Conservation (phyloP, 2,329 filamentous ascomycete species). For the Microthyrium microscopicum region DNA sequence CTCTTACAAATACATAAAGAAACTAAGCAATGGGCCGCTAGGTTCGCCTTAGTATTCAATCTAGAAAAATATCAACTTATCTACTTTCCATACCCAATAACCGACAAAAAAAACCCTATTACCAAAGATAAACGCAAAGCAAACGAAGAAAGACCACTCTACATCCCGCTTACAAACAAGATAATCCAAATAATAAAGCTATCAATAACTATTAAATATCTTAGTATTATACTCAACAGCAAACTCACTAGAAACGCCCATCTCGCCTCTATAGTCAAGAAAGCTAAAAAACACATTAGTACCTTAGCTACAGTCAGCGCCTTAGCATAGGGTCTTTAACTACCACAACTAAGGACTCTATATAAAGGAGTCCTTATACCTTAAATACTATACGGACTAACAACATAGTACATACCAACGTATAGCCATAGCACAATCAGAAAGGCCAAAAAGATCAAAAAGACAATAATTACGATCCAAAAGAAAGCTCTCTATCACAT, state of each 20-base stretch:
- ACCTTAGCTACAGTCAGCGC: constrained; percentile 9
- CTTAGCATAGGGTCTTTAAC: constrained; percentile 11
- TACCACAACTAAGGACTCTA: constrained; percentile 12
- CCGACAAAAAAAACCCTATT: too few species aligned
- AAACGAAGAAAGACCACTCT: constrained; percentile 10
- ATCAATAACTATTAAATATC: constrained; percentile 10
- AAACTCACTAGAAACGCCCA: constrained; percentile 10
- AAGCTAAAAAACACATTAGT: constrained; percentile 10
- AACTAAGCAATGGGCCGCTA: constrained; percentile 13
- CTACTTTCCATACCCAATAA: constrained; percentile 12
- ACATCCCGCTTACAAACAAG: constrained; percentile 9
- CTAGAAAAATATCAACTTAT: constrained; percentile 17
- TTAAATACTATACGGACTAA: constrained; percentile 17
- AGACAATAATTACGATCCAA: too few species aligned
- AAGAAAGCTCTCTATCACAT: too few species aligned
- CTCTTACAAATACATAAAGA: constrained; percentile 10
- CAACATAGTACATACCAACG: constrained; percentile 12
- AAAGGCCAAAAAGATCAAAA: too few species aligned
- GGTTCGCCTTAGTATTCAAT: constrained; percentile 14
- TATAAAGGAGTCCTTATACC: constrained; percentile 16
- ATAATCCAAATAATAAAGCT: too few species aligned
- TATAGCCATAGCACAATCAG: too few species aligned
- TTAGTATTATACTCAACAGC: constrained; percentile 12
- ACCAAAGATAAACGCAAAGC: constrained; percentile 1
- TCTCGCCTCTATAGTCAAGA: constrained; percentile 9